phyloP scores from a whole-genome alignment of 768 basidiomycete genomes.

The Boletus pseudopeckii region DNA sequence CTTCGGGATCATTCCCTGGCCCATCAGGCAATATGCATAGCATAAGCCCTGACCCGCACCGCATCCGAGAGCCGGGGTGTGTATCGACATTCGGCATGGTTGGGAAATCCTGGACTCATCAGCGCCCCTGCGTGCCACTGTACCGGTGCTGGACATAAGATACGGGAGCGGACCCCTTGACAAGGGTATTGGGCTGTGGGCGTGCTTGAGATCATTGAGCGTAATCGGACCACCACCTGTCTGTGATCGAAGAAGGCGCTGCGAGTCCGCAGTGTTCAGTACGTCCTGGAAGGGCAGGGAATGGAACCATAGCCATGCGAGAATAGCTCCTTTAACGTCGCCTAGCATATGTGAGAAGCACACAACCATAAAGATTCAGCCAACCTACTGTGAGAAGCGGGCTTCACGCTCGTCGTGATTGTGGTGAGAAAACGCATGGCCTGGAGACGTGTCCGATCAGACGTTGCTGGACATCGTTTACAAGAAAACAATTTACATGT shows the following conservation, averaged over 20 bases:
- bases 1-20: constrained; percentile 2
- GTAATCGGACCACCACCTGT: constrained; percentile 15
- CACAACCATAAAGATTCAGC: constrained; percentile 4
- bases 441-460: constrained; percentile 23
- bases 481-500: constrained; percentile 10
- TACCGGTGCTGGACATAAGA: constrained; percentile 3
- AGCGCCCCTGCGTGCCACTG: constrained; percentile 1
- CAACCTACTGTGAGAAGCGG: constrained; percentile 23
- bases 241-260: constrained; percentile 26
- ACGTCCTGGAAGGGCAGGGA: constrained; percentile 19
- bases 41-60: constrained; percentile 7
- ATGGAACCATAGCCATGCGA: constrained; percentile 22
- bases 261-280: constrained; percentile 14
- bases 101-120: constrained; percentile 2
- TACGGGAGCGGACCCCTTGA: constrained; percentile 4
- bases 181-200: constrained; percentile 24
- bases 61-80: constrained; percentile 4
- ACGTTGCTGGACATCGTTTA: constrained; percentile 6
- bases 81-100: not conserved
- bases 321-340: constrained; percentile 11
- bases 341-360: constrained; percentile 18
- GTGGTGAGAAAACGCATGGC: constrained; percentile 19
- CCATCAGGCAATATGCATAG: constrained; percentile 9
- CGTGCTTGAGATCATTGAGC: constrained; percentile 17
- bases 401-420: constrained; percentile 15